Base-by-base conservation (phyloP, 192 early-diverging fungal species). In the Neocallimastix lanati region DNA sequence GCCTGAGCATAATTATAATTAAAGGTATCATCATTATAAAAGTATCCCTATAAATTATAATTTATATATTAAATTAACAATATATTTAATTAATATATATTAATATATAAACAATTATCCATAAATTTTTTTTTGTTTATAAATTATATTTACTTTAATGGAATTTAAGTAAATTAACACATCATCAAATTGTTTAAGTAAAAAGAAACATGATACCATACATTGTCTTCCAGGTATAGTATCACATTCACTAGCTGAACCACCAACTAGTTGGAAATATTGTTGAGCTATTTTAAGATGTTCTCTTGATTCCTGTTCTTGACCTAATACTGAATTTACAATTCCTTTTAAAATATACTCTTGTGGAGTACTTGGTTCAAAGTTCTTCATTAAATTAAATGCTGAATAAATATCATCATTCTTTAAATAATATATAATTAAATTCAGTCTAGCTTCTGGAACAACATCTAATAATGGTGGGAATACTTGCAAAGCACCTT, bases 1-100 rank as follows among this genome's bases (percentile, higher is more conserved):
- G 89, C 87, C 81, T 90, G 87, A 16, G 82, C 89, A 80, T 88
- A 90, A 81, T 90, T 90, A 82, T 83, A 90, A 78, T 90, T 90
- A 83, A 90, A 90, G 14, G 87, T 88, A 82, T 90, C 89, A 81
- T 90, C 89, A 79, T 90, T 90, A 83, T 90, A 90, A 81, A 90
- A 90, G 80, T 90, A 90, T 5, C 87, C 88, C 88, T 89, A 76
- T 16, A 6, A 30, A 40, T 36, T 50, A 29, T 35, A 76, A 27
- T 28, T 78, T 25, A n/a, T n/a, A n/a, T n/a, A n/a, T 25, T n/a
- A 38, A n/a, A 29, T 2, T 79, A 27, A 79, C 7, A 28, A 38
- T 27, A 18, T 29, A 12, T 81, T 81, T 21, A 28, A 35, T 0
- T 29, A n/a, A n/a, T n/a, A n/a, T n/a, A n/a, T n/a, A n/a, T n/a